A percentile compares a stretch with the other conserved stretches of the same genome.
Evolutionary conservation across 2,329 filamentous ascomycete species (phyloP).

Genomic region (Pleomassaria siparia): DNA sequence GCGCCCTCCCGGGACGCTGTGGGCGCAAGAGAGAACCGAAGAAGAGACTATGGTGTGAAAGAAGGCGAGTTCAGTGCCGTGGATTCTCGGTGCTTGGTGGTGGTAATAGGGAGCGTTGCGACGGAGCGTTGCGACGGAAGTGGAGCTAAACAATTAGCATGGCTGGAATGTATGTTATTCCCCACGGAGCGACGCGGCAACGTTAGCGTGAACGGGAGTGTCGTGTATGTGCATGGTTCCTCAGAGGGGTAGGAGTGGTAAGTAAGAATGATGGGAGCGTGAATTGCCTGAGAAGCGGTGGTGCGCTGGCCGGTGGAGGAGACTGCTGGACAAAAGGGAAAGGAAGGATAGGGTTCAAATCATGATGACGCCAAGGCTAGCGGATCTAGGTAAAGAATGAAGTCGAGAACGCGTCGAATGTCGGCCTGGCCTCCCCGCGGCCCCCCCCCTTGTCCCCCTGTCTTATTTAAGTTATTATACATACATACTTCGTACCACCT

Average conservation of each 20-base stretch:
- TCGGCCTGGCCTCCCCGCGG: background rate
- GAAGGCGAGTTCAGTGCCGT: background rate
- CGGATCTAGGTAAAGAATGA: background rate
- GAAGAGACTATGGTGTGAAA: background rate
- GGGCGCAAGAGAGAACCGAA: background rate
- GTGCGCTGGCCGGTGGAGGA: no score
- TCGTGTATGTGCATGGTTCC: slow-evolving; percentile 12
- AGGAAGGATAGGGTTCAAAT: background rate
- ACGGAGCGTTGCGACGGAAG: background rate
- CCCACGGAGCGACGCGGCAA: slow-evolving; percentile 28
- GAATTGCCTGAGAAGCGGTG: no score
- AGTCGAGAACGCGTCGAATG: background rate
- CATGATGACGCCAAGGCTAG: background rate
- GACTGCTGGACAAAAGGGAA: background rate
- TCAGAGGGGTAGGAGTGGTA: slow-evolving; percentile 4
- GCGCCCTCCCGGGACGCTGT: slow-evolving; percentile 1
- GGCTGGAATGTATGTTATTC: slow-evolving; percentile 13
- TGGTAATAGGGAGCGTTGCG: background rate
- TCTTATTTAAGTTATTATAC: background rate
- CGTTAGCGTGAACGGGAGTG: slow-evolving; percentile 5
- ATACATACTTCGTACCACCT: background rate
- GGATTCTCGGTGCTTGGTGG: no score
- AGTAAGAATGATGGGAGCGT: no score
- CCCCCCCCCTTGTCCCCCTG: background rate
- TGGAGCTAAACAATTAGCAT: slow-evolving; percentile 2